Evolutionary conservation across 371 early-diverging fungal genomes (phyloP), one percentile per base, ranked within the genome.

Genomic region (Apophysomyces sp.): DNA sequence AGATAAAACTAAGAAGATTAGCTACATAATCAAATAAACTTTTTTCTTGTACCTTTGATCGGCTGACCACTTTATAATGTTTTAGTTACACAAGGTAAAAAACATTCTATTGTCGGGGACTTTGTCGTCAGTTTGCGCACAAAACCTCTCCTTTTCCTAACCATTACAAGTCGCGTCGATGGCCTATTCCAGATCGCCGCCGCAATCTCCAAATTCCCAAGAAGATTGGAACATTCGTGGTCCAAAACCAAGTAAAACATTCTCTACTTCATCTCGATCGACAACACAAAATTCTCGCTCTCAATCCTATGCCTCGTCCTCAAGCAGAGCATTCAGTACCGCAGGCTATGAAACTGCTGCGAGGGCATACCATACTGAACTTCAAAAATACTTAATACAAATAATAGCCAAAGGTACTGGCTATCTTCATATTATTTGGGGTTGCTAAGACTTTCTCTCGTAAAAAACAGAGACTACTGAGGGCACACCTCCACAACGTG

Each of bases 401-500:
- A 51, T 76, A 6, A 44, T 81, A n/a, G 61, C 71, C 28, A 72
- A 71, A 78, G 81, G 81, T 81, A 72, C 26, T 44, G 1, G 39
- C 0, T 29, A n/a, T n/a, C n/a, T n/a, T n/a, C n/a, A n/a, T n/a
- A n/a, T n/a, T n/a, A n/a, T n/a, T n/a, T n/a, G n/a, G n/a, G 16
- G n/a, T 44, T 44, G 24, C 2, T 44, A n/a, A 21, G 21, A 44
- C 6, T 21, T 18, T n/a, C 3, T 44, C 4, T 9, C 1, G 4
- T 44, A 9, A 11, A 34, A 26, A 54, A 60, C 62, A 81, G 82
- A 81, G 74, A 72, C 76, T 0, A 41, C 63, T 8, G 77, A 78
- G 56, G 86, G 86, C 31, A 78, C 77, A 28, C 76, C 75, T 58
- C 67, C 76, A n/a, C 85, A 84, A 60, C 69, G 88, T 59, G 72